Evolutionary conservation across 495 filamentous ascomycete species (phyloP).

Genomic region (Neurospora intermedia): DNA sequence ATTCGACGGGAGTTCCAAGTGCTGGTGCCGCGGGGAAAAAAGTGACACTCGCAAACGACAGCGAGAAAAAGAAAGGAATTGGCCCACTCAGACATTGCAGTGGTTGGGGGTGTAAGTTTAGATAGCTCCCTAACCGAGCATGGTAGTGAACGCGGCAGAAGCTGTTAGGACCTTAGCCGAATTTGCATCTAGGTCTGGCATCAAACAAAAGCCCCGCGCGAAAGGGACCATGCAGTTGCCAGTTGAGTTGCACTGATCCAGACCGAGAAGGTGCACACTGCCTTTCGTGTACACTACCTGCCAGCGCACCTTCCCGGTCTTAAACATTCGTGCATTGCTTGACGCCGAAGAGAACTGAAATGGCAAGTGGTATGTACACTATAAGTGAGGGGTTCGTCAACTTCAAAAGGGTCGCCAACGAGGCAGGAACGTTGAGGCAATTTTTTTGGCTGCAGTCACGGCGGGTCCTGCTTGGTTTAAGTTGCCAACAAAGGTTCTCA

Average conservation of each 20-base stretch:
- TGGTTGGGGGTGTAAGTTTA: background rate
- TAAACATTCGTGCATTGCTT: background rate
- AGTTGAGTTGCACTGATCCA: too few relatives aligned
- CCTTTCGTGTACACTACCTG: background rate
- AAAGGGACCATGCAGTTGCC: background rate
- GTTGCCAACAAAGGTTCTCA: too few relatives aligned
- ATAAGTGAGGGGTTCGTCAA: too few relatives aligned
- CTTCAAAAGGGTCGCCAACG: too few relatives aligned
- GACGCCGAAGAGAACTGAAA: too few relatives aligned
- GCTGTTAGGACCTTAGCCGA: background rate
- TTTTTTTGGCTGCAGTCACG: too few relatives aligned
- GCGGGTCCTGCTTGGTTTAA: too few relatives aligned
- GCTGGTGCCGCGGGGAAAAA: background rate
- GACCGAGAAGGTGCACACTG: too few relatives aligned
- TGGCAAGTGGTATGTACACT: too few relatives aligned
- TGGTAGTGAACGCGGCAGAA: fast-evolving
- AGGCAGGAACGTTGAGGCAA: too few relatives aligned
- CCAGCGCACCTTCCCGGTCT: background rate
- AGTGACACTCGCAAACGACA: background rate
- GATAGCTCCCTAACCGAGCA: background rate
- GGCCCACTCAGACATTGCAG: background rate
- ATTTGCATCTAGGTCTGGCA: background rate
- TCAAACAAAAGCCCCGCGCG: background rate
- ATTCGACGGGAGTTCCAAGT: background rate
- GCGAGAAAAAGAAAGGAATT: background rate